phyloP scores from a whole-genome alignment of 169 alveolate species.

The Fabrea salina region DNA sequence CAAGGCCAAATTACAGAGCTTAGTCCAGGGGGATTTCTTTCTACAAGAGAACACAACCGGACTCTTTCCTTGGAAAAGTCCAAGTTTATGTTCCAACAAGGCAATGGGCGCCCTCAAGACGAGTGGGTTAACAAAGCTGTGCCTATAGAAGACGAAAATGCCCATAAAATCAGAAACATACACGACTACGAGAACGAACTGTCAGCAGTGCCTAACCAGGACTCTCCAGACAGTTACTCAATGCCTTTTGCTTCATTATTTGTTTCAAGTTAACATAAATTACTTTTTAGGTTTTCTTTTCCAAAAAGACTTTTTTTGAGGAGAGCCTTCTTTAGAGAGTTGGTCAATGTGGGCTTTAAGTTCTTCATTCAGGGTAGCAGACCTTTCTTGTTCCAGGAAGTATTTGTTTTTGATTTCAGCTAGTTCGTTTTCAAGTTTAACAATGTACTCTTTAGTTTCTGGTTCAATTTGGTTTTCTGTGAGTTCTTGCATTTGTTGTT shows the following conservation, averaged over 20 bases:
- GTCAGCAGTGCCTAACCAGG: conserved; percentile 2
- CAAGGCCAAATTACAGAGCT: background rate
- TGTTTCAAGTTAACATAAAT: no score
- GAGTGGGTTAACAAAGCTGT: conserved; percentile 7
- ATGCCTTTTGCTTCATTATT: no score
- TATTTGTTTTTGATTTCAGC: background rate
- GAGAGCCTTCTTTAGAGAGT: no score
- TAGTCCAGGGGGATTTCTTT: background rate
- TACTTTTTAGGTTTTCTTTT: no score
- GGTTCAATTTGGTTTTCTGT: background rate
- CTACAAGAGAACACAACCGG: background rate
- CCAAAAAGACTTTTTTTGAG: no score
- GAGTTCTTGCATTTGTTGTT: no score
- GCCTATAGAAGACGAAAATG: background rate
- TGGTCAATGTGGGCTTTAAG: no score
- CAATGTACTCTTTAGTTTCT: background rate
- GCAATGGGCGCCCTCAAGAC: background rate
- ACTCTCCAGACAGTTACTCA: background rate
- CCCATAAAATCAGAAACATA: background rate
- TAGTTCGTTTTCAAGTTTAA: background rate
- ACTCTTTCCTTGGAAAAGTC: background rate
- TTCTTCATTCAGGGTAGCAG: background rate
- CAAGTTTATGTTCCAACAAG: background rate
- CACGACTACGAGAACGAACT: conserved; percentile 20
- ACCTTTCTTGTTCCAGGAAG: background rate